phyloP scores from a whole-genome alignment of 352 stramenopile species.

The Stramenopiles sp. region DNA sequence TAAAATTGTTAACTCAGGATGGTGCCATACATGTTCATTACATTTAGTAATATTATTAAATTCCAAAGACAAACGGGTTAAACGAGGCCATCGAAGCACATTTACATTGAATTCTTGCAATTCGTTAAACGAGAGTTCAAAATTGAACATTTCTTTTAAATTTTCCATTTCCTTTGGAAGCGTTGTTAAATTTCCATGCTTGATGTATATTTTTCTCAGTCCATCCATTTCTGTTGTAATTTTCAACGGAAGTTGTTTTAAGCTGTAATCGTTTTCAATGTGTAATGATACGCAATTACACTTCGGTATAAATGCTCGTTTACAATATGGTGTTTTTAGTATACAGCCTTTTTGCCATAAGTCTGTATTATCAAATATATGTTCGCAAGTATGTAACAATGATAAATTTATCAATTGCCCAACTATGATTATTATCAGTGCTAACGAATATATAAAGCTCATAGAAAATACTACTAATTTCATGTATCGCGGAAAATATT shows the following conservation, averaged over 20 bases:
- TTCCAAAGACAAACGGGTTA: not conserved
- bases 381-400: too few species aligned
- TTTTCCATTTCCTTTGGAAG: not conserved
- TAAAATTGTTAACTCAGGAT: not conserved
- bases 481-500: not conserved
- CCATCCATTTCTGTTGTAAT: not conserved
- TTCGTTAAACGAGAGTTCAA: not conserved
- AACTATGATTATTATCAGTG: too few species aligned
- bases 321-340: too few species aligned
- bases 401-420: too few species aligned
- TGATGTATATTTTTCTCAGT: not conserved
- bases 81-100: not conserved
- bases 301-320: too few species aligned
- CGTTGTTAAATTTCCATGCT: not conserved
- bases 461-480: not conserved
- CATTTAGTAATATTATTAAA: not conserved
- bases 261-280: not conserved
- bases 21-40: not conserved
- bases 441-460: too few species aligned
- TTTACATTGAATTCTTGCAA: conserved; percentile 4
- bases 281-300: not conserved
- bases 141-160: not conserved
- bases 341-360: too few species aligned
- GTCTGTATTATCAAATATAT: too few species aligned
- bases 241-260: not conserved